Percentiles rank a stretch among this genome's conserved stretches.
phyloP scores from a whole-genome alignment of 345 rosid genomes.

The Linum lewisii region DNA sequence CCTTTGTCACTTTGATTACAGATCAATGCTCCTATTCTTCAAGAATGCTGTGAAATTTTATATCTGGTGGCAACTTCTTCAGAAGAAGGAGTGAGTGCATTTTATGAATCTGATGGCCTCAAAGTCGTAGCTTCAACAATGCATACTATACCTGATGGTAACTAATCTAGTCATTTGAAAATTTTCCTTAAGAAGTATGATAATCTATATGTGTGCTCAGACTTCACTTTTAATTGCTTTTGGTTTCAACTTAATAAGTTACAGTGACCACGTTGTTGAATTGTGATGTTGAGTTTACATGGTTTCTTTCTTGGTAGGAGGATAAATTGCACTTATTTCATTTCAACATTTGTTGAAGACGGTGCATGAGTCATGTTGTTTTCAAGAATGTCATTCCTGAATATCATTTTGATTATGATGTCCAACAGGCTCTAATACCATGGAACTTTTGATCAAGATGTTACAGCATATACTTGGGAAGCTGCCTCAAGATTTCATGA shows the following conservation, averaged over 20 bases:
- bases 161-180: constrained; percentile 5
- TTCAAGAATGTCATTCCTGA: neutral
- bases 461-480: constrained; percentile 45
- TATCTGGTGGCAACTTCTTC: constrained; percentile 53
- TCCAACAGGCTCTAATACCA: constrained; percentile 55
- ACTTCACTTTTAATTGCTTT: neutral
- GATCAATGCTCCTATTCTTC: constrained; percentile 34
- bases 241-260: neutral
- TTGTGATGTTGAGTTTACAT: neutral
- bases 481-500: constrained; percentile 30
- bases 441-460: constrained; percentile 68
- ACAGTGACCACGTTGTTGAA: neutral
- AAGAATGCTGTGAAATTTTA: constrained; percentile 71
- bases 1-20: constrained; percentile 14
- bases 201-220: neutral
- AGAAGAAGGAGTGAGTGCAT: constrained; percentile 36
- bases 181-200: neutral
- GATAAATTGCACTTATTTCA: neutral
- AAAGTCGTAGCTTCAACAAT: constrained; percentile 54
- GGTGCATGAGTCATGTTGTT: neutral
- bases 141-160: constrained; percentile 57
- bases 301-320: neutral
- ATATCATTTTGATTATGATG: neutral
- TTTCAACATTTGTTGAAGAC: neutral
- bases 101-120: constrained; percentile 61